A percentile compares a stretch with the other conserved stretches of the same genome.
Evolutionary conservation across 2,329 filamentous ascomycete genomes (phyloP).

Genomic region (Incumbomyces lentus): DNA sequence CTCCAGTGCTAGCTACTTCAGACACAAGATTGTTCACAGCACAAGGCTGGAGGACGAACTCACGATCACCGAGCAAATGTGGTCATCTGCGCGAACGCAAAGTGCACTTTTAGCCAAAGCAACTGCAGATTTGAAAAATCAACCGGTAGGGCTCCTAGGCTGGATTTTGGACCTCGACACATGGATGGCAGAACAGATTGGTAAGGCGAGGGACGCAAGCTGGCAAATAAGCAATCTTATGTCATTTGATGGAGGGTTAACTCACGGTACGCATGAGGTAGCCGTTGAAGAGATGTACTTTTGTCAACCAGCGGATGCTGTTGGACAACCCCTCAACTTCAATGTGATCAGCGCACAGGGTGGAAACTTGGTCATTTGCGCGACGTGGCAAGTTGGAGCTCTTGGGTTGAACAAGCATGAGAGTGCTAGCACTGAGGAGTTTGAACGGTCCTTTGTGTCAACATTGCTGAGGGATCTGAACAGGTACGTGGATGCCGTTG

Average conservation of each 20-base stretch:
- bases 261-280: neutral
- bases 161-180: slow-evolving; percentile 31
- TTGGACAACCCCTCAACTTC: slow-evolving; percentile 30
- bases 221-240: slow-evolving; percentile 40
- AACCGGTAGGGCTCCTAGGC: slow-evolving; percentile 34
- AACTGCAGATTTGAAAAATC: slow-evolving; percentile 27
- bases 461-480: neutral
- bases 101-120: slow-evolving; percentile 26
- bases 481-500: neutral
- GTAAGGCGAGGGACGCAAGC: slow-evolving; percentile 29
- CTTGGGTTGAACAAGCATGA: slow-evolving; percentile 22
- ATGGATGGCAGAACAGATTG: slow-evolving; percentile 33
- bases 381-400: slow-evolving; percentile 36
- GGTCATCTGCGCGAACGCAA: slow-evolving; percentile 25
- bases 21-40: slow-evolving; percentile 12
- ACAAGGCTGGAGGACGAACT: neutral
- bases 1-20: slow-evolving; percentile 24
- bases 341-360: slow-evolving; percentile 33
- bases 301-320: slow-evolving; percentile 34
- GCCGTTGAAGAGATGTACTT: slow-evolving; percentile 32
- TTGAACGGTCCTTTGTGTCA: slow-evolving; percentile 2
- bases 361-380: slow-evolving; percentile 29
- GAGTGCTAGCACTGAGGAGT: neutral
- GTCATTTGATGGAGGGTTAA: slow-evolving; percentile 23
- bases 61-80: slow-evolving; percentile 22